These are phyloP conservation scores for Hevea brasiliensis DNA, from an alignment of 345 rosid genomes.

Conservation along the genomic window DNA sequence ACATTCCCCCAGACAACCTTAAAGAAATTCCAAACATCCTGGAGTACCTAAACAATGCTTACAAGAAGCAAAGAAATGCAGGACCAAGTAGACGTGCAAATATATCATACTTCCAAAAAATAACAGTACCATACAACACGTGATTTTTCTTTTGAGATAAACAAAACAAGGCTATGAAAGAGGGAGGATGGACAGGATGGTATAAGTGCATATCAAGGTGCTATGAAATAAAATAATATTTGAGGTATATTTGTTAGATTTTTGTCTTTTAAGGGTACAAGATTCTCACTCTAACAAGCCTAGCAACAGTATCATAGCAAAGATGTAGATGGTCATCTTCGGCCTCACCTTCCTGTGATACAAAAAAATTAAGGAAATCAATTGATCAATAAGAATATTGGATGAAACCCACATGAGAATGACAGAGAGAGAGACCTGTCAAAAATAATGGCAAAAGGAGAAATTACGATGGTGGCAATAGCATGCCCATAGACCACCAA, in stretches of 20 bases:
- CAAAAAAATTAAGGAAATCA: not conserved
- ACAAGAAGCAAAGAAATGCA: not conserved
- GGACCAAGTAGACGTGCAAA: not conserved
- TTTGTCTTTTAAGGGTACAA: too few species aligned
- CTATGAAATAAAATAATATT: not conserved
- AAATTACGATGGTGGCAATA: constrained; percentile 53
- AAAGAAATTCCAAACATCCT: not conserved
- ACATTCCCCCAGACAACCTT: not conserved
- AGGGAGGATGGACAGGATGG: not conserved
- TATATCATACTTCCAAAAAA: not conserved
- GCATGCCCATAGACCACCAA: constrained; percentile 69
- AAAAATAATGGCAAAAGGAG: constrained; percentile 71
- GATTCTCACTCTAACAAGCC: constrained; percentile 73
- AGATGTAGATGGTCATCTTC: constrained; percentile 64
- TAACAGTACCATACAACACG: not conserved
- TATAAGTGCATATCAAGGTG: not conserved
- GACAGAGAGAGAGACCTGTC: constrained; percentile 45
- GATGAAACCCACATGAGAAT: too few species aligned
- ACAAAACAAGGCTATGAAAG: not conserved
- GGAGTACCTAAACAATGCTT: not conserved
- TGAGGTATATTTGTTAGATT: not conserved
- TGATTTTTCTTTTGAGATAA: not conserved
- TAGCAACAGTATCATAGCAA: constrained; percentile 60
- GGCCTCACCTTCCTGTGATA: constrained; percentile 71
- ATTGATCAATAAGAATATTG: too few species aligned